phyloP scores from a whole-genome alignment of 495 filamentous ascomycete genomes.

The Penicillium samsonianum region DNA sequence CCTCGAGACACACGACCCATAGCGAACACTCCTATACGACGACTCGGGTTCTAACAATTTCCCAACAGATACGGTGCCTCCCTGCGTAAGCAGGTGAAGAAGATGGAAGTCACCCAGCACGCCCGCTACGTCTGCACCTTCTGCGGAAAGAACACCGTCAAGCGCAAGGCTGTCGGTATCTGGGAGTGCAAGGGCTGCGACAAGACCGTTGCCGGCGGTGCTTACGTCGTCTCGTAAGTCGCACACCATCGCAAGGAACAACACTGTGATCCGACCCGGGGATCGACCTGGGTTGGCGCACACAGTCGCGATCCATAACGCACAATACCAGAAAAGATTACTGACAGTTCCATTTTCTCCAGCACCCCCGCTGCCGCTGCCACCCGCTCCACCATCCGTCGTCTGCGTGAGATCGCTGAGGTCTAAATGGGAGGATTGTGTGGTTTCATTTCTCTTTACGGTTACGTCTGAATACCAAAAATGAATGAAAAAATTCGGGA shows the following conservation, averaged over 20 bases:
- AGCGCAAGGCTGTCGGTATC: constrained; percentile 90
- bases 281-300: background rate
- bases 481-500: constrained; percentile 44
- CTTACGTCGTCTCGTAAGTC: constrained; percentile 95
- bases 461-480: constrained; percentile 50
- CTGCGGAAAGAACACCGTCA: constrained; percentile 94
- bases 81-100: constrained; percentile 99
- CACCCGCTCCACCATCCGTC: constrained; percentile 94
- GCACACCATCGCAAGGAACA: constrained; percentile 1
- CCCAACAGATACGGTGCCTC: constrained; percentile 90
- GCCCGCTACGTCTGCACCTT: constrained; percentile 85
- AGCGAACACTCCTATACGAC: constrained; percentile 16
- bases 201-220: constrained; percentile 94
- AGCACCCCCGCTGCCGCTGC: constrained; percentile 96
- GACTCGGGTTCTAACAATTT: constrained; percentile 31
- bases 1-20: constrained; percentile 20
- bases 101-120: constrained; percentile 99
- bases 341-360: constrained; percentile 28
- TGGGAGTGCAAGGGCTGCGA: constrained; percentile 93
- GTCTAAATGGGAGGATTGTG: constrained; percentile 62
- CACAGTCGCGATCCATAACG: constrained; percentile 4
- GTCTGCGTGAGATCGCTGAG: constrained; percentile 97
- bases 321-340: constrained; percentile 2
- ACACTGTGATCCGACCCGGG: background rate
- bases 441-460: constrained; percentile 46